Conservation (phyloP, 2,329 filamentous ascomycete species). For the Drechslerella stenobrocha region DNA sequence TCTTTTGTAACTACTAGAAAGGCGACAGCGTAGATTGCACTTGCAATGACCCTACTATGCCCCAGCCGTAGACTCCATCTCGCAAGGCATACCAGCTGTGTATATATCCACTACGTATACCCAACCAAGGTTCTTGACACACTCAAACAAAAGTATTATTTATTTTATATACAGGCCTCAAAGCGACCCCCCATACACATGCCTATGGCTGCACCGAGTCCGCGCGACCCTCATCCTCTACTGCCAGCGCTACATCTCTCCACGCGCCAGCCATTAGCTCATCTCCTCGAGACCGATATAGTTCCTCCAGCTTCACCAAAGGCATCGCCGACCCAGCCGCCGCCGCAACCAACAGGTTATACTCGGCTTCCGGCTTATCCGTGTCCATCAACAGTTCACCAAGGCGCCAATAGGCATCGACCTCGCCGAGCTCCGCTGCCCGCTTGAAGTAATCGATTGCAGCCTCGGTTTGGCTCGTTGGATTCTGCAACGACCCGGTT, state of each 20-base stretch:
- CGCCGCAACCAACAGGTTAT: conserved; percentile 29
- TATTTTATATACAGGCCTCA: no score
- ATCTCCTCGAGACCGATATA: conserved; percentile 34
- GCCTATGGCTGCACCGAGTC: conserved; percentile 8
- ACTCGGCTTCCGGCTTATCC: conserved; percentile 26
- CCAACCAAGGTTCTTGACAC: no score
- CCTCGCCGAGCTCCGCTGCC: conserved; percentile 38
- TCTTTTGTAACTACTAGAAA: no score
- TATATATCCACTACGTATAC: no score
- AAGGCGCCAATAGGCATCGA: conserved; percentile 48
- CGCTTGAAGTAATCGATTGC: conserved; percentile 47
- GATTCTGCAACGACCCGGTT: conserved; percentile 4
- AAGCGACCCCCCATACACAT: no score
- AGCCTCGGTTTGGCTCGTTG: conserved; percentile 7
- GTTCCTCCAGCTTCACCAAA: conserved; percentile 14
- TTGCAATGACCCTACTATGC: no score
- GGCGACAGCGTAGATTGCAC: not conserved
- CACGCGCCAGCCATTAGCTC: conserved; percentile 10
- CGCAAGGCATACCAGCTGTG: no score
- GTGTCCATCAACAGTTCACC: conserved; percentile 39
- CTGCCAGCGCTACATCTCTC: conserved; percentile 18
- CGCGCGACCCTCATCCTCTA: conserved; percentile 7
- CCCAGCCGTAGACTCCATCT: no score
- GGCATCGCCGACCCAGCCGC: conserved; percentile 12
- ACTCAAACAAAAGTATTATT: no score